Base-by-base conservation (phyloP, 2,329 filamentous ascomycete genomes). In the Huntiella bhutanensis region DNA sequence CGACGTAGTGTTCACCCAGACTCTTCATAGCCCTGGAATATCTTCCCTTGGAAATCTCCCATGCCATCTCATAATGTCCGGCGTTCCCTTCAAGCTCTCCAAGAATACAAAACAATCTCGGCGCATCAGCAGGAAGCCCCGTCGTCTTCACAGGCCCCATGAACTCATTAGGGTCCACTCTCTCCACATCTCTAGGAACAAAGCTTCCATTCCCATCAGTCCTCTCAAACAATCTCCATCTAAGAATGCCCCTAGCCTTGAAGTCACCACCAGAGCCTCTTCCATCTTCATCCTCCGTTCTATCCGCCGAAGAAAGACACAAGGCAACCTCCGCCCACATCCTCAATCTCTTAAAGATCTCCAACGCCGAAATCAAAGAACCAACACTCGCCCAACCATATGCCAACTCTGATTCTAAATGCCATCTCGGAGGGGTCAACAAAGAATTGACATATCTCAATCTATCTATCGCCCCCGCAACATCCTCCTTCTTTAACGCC, bases 301-400 rank as follows among this genome's bases (percentile, higher is more conserved):
- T 66, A 15, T 64, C 73, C 40, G 59, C 68, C 57, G 63, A 69
- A 10, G 85, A 87, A 55, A 85, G 80, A 59, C 91, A 98, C 1
- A 98, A 69, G 0, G 91, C 88, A 4, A 87, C 85, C 62, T 98
- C 91, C 1, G 91, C 83, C 86, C 91, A 96, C 60, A 96, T 79
- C 48, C 86, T 78, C 13, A 98, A 65, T 3, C 91, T 74, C 62
- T 94, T 87, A 62, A 96, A 98, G 51, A 98, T 96, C 51, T 95
- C 91, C 1, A 98, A 71, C 0, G 91, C 91, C 1, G 87, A 93
- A 3, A 84, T 71, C 2, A 98, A 65, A 36, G 86, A 92, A 7
- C 91, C 91, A 2, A 95, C 73, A 41, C 76, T 73, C 0, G 87
- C 82, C 91, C 91, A 98, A n/a, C 86, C 77, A 51, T 84, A 78